Base-by-base conservation (phyloP, 306 rosid genomes). In the Myrica gale region DNA sequence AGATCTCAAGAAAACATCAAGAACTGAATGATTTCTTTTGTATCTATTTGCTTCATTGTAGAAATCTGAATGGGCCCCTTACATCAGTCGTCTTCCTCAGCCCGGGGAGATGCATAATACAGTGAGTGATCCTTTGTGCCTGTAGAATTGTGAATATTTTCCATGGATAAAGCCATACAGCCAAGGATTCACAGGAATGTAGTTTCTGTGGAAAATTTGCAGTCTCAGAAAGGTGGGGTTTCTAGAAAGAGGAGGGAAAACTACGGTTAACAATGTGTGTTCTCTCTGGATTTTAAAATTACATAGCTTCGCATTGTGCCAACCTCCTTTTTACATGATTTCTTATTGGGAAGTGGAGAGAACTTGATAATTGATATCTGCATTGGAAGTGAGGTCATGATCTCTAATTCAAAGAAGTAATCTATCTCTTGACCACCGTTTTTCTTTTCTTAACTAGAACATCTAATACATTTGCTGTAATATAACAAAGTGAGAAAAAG, bases 1-100 rank as follows among this genome's bases (percentile, higher is more conserved):
- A 48, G 13, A 9, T 9, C 13, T 48, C 13, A 5, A 48, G 16
- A 15, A 48, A 48, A 48, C 5, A 32, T 32, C 37, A 9, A 21
- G 46, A 60, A 60, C 8, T 60, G 17, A 26, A 10, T 10, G 42
- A 11, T 60, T 26, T 63, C n/a, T 73, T 57, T 42, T 8, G 17
- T 71, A 78, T 83, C 39, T 68, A 42, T 74, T 44, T 45, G 32
- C 81, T 21, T 63, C 41, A 2, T 79, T 73, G 75, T 74, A 90
- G 95, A 85, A 63, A 62, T 93, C 96, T 19, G 86, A 84, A 17
- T 93, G 98, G 95, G 78, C 83, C 60, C 91, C 93, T 72, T 93
- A 89, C 73, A 76, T 90, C 73, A 79, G 80, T 74, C 55, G 85
- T 66, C 91, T 93, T 88, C 96, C 96, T 9, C 79, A 44, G 43